Evolutionary conservation across 352 stramenopile genomes (phyloP).

Genomic region (Pythium rhizo-oryzae): DNA sequence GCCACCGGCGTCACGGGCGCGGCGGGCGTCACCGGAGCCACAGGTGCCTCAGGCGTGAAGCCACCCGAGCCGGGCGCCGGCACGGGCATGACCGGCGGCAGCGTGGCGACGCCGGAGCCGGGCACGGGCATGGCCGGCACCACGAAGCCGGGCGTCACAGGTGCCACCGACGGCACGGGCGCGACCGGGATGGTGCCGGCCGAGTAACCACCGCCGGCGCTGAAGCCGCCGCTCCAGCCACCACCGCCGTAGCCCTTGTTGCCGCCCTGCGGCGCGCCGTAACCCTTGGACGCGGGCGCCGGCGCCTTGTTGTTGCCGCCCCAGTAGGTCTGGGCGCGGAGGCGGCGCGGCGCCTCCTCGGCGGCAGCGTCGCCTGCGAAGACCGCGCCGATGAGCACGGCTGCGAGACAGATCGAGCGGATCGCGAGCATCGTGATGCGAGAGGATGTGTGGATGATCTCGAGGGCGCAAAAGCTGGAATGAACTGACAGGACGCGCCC

Average conservation of each 20-base stretch:
- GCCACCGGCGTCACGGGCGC: not conserved
- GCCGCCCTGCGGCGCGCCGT: not conserved
- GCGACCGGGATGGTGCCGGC: constrained; percentile 1
- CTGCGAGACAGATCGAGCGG: constrained; percentile 9
- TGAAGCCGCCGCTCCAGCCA: constrained; percentile 12
- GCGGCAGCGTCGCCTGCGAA: not conserved
- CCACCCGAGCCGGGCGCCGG: not conserved
- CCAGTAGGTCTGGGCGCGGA: constrained; percentile 9
- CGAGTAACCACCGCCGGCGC: constrained; percentile 10
- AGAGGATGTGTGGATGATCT: not conserved
- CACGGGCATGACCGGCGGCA: not conserved
- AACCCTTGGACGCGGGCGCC: not conserved
- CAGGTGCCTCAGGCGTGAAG: not conserved
- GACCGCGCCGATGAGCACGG: constrained; percentile 6
- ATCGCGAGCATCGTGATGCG: constrained; percentile 6
- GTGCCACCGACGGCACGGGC: not conserved
- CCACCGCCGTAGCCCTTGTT: constrained; percentile 2
- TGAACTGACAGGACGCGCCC: not conserved
- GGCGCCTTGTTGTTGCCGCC: constrained; percentile 11
- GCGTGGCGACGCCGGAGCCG: constrained; percentile 3
- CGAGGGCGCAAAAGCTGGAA: constrained; percentile 11
- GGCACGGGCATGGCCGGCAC: constrained; percentile 2
- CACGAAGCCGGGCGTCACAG: not conserved
- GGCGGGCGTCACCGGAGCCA: not conserved
- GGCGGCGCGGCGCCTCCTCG: constrained; percentile 1